Conservation (phyloP, 2,329 filamentous ascomycete genomes). For the Apiospora koreana region DNA sequence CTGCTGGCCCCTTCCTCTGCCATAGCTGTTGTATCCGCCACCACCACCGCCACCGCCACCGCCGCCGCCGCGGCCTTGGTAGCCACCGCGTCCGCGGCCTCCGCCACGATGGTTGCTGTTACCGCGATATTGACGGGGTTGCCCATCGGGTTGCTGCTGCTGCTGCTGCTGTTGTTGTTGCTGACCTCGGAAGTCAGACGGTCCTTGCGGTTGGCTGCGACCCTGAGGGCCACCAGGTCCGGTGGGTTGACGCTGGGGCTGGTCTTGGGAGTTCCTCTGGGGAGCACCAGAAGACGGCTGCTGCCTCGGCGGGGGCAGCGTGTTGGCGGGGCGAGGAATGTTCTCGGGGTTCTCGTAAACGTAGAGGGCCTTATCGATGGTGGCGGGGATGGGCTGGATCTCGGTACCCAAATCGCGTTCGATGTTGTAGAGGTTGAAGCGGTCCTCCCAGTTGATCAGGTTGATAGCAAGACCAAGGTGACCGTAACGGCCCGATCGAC, state of each 20-base stretch:
- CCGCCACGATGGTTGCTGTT: constrained; percentile 25
- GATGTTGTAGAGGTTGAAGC: constrained; percentile 98
- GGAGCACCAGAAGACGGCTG: constrained; percentile 20
- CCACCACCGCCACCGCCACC: constrained; percentile 12
- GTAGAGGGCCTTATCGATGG: constrained; percentile 97
- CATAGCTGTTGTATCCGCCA: constrained; percentile 35
- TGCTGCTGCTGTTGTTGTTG: constrained; percentile 26
- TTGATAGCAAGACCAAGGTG: constrained; percentile 98
- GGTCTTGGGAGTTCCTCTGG: constrained; percentile 29
- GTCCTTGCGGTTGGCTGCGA: constrained; percentile 22
- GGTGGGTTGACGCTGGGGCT: constrained; percentile 22
- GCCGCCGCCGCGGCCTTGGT: constrained; percentile 32
- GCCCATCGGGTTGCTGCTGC: constrained; percentile 29
- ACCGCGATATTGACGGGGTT: constrained; percentile 31
- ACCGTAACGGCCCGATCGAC: constrained; percentile 94
- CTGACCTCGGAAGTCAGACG: constrained; percentile 29
- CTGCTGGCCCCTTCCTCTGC: constrained; percentile 31
- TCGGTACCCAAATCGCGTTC: constrained; percentile 96
- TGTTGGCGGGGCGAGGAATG: constrained; percentile 79
- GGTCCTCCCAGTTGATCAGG: constrained; percentile 98
- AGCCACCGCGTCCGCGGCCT: constrained; percentile 33
- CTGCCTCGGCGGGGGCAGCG: constrained; percentile 28
- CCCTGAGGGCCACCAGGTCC: constrained; percentile 25
- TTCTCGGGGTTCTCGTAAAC: constrained; percentile 96
- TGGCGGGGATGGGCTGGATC: constrained; percentile 91